Percentiles rank a stretch among this genome's conserved stretches.
phyloP scores from a whole-genome alignment of 768 basidiomycete species.

The Myochromella boudieri region DNA sequence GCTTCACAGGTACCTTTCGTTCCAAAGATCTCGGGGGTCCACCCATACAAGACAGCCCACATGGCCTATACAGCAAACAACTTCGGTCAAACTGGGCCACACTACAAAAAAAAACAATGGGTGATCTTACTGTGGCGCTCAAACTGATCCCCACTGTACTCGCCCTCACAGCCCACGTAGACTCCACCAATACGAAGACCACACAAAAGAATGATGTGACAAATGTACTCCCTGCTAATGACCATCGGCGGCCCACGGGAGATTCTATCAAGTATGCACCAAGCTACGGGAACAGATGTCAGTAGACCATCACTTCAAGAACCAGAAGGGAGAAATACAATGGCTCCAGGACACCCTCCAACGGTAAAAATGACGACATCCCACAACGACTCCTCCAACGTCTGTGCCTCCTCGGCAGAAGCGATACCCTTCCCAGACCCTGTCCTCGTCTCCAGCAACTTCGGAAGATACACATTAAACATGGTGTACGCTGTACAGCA shows the following conservation, averaged over 20 bases:
- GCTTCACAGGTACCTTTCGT: constrained; percentile 57
- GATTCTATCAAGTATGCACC: constrained; percentile 85
- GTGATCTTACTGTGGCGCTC: constrained; percentile 69
- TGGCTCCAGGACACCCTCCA: constrained; percentile 81
- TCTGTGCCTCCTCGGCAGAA: constrained; percentile 41
- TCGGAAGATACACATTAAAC: constrained; percentile 92
- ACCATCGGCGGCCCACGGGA: constrained; percentile 64
- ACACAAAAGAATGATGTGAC: constrained; percentile 74
- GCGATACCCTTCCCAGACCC: constrained; percentile 23
- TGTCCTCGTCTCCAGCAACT: constrained; percentile 78
- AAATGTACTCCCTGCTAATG: constrained; percentile 75
- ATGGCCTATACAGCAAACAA: constrained; percentile 48
- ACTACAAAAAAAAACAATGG: constrained; percentile 17
- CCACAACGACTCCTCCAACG: constrained; percentile 67
- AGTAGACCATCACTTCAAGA: background rate
- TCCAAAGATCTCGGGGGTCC: constrained; percentile 87
- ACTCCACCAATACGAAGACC: constrained; percentile 60
- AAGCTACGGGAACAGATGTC: constrained; percentile 41
- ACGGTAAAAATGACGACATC: constrained; percentile 86
- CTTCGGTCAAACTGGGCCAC: background rate
- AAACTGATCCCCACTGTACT: constrained; percentile 79
- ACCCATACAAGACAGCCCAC: constrained; percentile 89
- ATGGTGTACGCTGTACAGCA: constrained; percentile 73
- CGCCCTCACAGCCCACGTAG: constrained; percentile 56
- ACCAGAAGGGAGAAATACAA: constrained; percentile 40